Percentiles rank a stretch among this genome's conserved stretches.
These are phyloP conservation scores for Mycena galopus DNA, from an alignment of 768 basidiomycete species.

Conservation along the genomic window DNA sequence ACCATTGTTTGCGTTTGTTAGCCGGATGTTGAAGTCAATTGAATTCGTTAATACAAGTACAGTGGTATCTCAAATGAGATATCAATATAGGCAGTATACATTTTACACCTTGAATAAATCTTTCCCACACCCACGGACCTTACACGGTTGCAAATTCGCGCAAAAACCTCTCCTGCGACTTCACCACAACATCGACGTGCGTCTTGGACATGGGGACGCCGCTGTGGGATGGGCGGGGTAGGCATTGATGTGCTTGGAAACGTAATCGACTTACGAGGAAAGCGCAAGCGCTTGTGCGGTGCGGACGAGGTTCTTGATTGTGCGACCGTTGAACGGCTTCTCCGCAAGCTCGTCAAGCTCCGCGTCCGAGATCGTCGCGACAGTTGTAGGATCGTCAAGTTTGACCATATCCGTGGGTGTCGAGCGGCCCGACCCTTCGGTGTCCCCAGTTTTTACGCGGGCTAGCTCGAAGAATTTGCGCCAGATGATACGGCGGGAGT, in stretches of 20 bases:
- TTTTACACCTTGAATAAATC: slow-evolving; percentile 10
- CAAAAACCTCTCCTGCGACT: slow-evolving; percentile 15
- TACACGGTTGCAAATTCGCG: slow-evolving; percentile 2
- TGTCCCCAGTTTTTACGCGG: slow-evolving; percentile 19
- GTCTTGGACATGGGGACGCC: slow-evolving; percentile 11
- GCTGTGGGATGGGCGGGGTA: slow-evolving; percentile 1
- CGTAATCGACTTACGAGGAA: slow-evolving; percentile 33
- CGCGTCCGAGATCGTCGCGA: slow-evolving; percentile 17
- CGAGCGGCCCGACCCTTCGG: slow-evolving; percentile 18
- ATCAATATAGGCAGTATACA: slow-evolving; percentile 3
- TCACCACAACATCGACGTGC: slow-evolving; percentile 13
- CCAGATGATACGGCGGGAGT: slow-evolving; percentile 41
- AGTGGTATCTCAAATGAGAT: slow-evolving; percentile 12
- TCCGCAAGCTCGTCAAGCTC: slow-evolving; percentile 41
- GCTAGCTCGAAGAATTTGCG: slow-evolving; percentile 42
- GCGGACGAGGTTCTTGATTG: slow-evolving; percentile 49
- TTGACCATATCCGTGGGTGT: slow-evolving; percentile 28
- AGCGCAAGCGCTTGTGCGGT: slow-evolving; percentile 47
- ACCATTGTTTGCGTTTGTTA: slow-evolving; percentile 8
- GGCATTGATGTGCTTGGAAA: slow-evolving; percentile 7
- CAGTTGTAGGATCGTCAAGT: slow-evolving; percentile 30
- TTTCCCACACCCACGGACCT: slow-evolving; percentile 5
- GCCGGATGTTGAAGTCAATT: slow-evolving; percentile 12
- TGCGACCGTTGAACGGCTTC: slow-evolving; percentile 45
- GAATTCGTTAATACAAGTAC: slow-evolving; percentile 10